Evolutionary conservation across 306 rosid species (phyloP), one percentile per base, ranked within the genome.

Genomic region (Sicyos baderoa): DNA sequence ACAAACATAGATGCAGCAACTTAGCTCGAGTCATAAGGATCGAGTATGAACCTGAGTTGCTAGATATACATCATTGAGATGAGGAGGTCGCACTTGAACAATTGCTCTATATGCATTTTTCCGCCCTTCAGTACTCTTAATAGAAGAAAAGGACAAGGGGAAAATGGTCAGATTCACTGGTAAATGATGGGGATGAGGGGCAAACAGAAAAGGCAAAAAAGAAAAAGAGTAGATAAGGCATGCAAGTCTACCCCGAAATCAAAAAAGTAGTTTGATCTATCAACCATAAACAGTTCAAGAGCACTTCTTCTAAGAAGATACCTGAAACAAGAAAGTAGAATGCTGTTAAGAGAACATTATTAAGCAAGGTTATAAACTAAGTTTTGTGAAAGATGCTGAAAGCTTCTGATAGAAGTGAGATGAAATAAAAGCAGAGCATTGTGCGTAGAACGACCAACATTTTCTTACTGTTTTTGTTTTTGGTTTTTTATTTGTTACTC

Each of bases 261-360:
- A 86, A 93, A 93, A 88, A 93, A 93, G 84, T 79, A 88, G 82
- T 88, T 93, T 29, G 97, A 88, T 55, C 95, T 87, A 72, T 93
- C 97, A 77, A 90, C 86, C 99, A 86, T 84, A 80, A 93, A 90
- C 75, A 93, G 84, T 84, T 93, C 99, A 68, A 93, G 78, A 63
- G 99, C 96, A 85, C 97, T 90, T 87, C 97, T 87, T 85, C 97
- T 84, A 49, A 93, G 88, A 64, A 93, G 95, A 85, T 90, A 93
- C 78, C 99, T 93, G 86, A 15, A 55, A 48, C 25, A 53, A 48
- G 58, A 72, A 72, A 70, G 19, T 21, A 27, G 48, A 12, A 53
- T 25, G 27, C 11, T n/a, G 64, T n/a, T 19, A 40, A 40, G 21
- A 35, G 14, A 45, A 69, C 16, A 8, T 14, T 50, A 14, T 5